Base-by-base conservation (phyloP, 257 asterid species). In the Handroanthus guayacan region DNA sequence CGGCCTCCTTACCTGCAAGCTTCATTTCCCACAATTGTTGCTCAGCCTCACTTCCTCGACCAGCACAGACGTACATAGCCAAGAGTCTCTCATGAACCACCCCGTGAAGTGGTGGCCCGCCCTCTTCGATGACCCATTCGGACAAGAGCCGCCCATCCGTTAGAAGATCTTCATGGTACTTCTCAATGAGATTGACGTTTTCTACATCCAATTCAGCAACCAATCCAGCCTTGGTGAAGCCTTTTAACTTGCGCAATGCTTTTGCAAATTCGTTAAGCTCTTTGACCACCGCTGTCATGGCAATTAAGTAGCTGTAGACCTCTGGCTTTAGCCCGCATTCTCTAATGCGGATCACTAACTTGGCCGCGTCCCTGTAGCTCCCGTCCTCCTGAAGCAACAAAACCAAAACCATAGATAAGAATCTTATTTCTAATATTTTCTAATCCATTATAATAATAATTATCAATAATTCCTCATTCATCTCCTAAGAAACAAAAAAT, bases 21-120 rank as follows among this genome's bases (percentile, higher is more conserved):
- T 92, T 95, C 98, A 92, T 92, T 77, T 92, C 85, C 98, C 98
- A 95, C n/a, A 95, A 57, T 70, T 91, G 97, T 74, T 81, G 79
- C 74, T 95, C 99, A 0, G 99, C 99, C 62, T 91, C 91, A 1
- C 79, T 67, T 37, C 99, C 99, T 10, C 88, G 87, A 3, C 98
- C 97, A 0, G 98, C 92, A 41, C 98, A 92, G 43, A 95, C 75
- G 71, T 89, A 88, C 97, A 95, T 95, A 7, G 98, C 96, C 3
- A 95, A 91, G 38, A 95, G 99, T 71, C 97, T 68, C 83, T 95
- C 97, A 6, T 89, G 97, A 62, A 91, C 91, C 34, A 86, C 85
- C 2, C 94, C 94, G 9, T 78, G 79, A 31, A 89, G 83, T 12
- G 89, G 57, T 9, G 97, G 82, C 31, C 94, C 91, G 2, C 89